Evolutionary conservation across 768 basidiomycete species (phyloP), one percentile per base, ranked within the genome.

Genomic region (Pholiota microspora): DNA sequence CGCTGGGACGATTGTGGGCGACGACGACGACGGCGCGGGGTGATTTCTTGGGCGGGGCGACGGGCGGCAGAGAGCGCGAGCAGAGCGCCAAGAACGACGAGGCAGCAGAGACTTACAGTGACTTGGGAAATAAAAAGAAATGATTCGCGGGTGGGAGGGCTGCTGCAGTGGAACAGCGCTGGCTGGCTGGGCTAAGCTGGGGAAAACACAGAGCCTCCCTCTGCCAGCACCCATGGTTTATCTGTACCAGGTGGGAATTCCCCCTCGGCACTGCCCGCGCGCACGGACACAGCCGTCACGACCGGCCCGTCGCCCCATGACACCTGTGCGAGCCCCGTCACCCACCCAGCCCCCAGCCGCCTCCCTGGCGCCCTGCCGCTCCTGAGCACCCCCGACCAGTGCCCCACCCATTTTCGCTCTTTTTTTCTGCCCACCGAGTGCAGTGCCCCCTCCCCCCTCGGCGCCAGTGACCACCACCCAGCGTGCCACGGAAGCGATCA

Each of bases 131-230:
- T 57, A 61, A 54, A 55, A 55, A 55, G n/a, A 63, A 55, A 53
- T 59, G 47, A 56, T 54, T 54, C 51, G 56, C 47, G 55, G 56
- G 62, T 58, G 62, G 56, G 62, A 60, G 62, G 59, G 58, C 56
- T 59, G 54, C 56, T 54, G 60, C 58, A 59, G 62, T 57, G 55
- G 59, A 51, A 55, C 60, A 57, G 62, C 55, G 59, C 59, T 60
- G 64, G 63, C 63, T 64, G 61, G 60, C 57, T 57, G 56, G 62
- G 60, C 62, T 64, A 64, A 59, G 60, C 62, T 63, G 58, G 61
- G 61, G 59, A 60, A n/a, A 62, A 59, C 48, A 58, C 51, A 55
- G 51, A 55, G 45, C 55, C 54, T 57, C 49, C 48, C 54, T 56
- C 54, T 52, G 56, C 59, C 57, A 57, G 53, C 57, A 59, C 6